phyloP scores from a whole-genome alignment of 352 stramenopile genomes.

The Phytophthora multivora region DNA sequence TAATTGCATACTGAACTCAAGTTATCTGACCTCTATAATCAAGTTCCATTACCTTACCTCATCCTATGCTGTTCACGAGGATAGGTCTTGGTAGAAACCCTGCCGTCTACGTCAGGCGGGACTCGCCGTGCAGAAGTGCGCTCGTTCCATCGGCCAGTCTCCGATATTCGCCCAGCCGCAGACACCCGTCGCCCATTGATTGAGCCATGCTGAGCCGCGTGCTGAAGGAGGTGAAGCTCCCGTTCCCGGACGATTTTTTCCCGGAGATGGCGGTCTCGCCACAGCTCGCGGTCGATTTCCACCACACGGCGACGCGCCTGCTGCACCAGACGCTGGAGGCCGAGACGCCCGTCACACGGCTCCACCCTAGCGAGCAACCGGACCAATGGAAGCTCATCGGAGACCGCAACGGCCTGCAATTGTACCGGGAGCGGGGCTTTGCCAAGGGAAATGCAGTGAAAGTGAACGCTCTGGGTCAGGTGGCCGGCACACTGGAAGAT shows the following conservation, averaged over 20 bases:
- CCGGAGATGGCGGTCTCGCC: slow-evolving; percentile 43
- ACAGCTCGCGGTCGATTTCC: slow-evolving; percentile 41
- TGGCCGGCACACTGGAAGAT: slow-evolving; percentile 59
- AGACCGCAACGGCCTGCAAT: slow-evolving; percentile 51
- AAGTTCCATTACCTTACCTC: not conserved
- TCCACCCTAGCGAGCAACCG: slow-evolving; percentile 54
- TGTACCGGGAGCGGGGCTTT: slow-evolving; percentile 64
- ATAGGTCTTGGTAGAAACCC: slow-evolving; percentile 15
- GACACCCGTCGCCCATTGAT: not conserved
- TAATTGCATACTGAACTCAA: not conserved
- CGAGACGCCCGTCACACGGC: slow-evolving; percentile 49
- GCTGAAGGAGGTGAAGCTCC: slow-evolving; percentile 67
- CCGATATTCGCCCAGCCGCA: slow-evolving; percentile 7
- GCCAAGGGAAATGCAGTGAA: slow-evolving; percentile 56
- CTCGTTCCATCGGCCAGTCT: slow-evolving; percentile 19
- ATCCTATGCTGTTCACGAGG: not conserved
- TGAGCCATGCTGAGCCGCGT: slow-evolving; percentile 54
- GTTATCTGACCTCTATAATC: not conserved
- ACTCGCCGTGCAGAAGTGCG: slow-evolving; percentile 16
- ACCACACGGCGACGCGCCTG: slow-evolving; percentile 38
- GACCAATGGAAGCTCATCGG: slow-evolving; percentile 69
- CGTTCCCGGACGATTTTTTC: slow-evolving; percentile 75
- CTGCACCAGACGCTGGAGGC: slow-evolving; percentile 47
- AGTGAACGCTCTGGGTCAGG: slow-evolving; percentile 51
- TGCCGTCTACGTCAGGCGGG: slow-evolving; percentile 15